Conservation (phyloP, 2,329 filamentous ascomycete species). For the Aspergillus vadensis region DNA sequence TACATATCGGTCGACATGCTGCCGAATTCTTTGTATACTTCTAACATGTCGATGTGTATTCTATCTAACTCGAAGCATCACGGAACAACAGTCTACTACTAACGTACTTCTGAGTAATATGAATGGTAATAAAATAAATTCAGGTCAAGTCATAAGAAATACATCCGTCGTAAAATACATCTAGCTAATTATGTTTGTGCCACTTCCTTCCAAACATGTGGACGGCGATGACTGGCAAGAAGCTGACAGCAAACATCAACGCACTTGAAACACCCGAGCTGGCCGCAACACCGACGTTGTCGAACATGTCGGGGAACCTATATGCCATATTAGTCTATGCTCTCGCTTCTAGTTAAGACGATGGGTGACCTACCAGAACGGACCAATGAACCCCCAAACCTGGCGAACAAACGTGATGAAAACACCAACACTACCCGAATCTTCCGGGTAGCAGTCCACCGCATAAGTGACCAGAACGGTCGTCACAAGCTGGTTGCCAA, state of each 20-base stretch:
- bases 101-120: neutral
- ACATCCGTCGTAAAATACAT: neutral
- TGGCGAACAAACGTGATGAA: conserved; percentile 60
- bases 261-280: conserved; percentile 33
- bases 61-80: neutral
- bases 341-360: neutral
- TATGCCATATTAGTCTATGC: conserved; percentile 11
- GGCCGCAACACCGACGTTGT: conserved; percentile 36
- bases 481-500: conserved; percentile 64
- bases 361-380: conserved; percentile 36
- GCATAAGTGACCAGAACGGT: conserved; percentile 63
- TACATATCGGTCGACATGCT: neutral
- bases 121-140: neutral
- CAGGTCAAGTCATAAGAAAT: neutral
- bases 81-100: neutral
- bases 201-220: conserved; percentile 19
- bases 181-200: neutral
- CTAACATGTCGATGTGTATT: too few species aligned
- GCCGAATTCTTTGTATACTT: neutral
- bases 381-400: conserved; percentile 42
- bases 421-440: conserved; percentile 60
- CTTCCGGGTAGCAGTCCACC: conserved; percentile 58
- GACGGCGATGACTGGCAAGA: conserved; percentile 17
- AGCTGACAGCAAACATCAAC: conserved; percentile 28
- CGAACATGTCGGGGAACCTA: conserved; percentile 41